Percentiles rank a stretch among this genome's conserved stretches.
phyloP scores from a whole-genome alignment of 768 basidiomycete genomes.

The Auriculariales sp. region DNA sequence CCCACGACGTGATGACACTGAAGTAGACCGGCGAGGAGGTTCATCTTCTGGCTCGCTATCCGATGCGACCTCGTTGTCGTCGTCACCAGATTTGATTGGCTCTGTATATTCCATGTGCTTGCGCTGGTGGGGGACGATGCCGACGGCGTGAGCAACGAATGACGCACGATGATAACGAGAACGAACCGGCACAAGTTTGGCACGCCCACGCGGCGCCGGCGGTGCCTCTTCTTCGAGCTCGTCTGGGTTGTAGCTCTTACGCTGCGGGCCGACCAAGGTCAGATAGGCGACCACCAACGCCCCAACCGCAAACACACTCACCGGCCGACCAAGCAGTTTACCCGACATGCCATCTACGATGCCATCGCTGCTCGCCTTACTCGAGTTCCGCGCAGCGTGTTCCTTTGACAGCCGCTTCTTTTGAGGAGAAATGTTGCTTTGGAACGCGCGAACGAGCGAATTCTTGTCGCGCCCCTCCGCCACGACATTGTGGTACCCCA shows the following conservation, averaged over 20 bases:
- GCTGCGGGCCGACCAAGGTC: too few relatives aligned
- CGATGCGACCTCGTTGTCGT: background rate
- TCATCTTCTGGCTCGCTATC: constrained; percentile 43
- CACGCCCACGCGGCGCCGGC: too few relatives aligned
- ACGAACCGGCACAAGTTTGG: too few relatives aligned
- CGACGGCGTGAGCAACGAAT: too few relatives aligned
- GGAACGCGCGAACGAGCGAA: constrained; percentile 64
- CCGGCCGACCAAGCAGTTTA: constrained; percentile 29
- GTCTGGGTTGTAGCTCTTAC: too few relatives aligned
- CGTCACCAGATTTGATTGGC: too few relatives aligned
- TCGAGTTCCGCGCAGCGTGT: constrained; percentile 47
- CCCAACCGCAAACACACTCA: too few relatives aligned
- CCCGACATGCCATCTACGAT: constrained; percentile 77
- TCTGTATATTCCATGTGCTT: too few relatives aligned
- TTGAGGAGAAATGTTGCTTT: constrained; percentile 56
- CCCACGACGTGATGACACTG: background rate
- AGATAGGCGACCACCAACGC: too few relatives aligned
- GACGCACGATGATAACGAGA: too few relatives aligned
- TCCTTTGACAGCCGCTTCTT: constrained; percentile 45
- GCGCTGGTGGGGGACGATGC: too few relatives aligned
- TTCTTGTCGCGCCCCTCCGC: constrained; percentile 65
- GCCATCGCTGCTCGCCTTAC: constrained; percentile 65
- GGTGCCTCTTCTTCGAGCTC: too few relatives aligned
- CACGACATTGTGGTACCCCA: constrained; percentile 67
- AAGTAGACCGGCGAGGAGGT: background rate